Percentiles rank a stretch among this genome's conserved stretches.
Conservation (phyloP, 805 yeast genomes). For the Saturnispora besseyi region DNA sequence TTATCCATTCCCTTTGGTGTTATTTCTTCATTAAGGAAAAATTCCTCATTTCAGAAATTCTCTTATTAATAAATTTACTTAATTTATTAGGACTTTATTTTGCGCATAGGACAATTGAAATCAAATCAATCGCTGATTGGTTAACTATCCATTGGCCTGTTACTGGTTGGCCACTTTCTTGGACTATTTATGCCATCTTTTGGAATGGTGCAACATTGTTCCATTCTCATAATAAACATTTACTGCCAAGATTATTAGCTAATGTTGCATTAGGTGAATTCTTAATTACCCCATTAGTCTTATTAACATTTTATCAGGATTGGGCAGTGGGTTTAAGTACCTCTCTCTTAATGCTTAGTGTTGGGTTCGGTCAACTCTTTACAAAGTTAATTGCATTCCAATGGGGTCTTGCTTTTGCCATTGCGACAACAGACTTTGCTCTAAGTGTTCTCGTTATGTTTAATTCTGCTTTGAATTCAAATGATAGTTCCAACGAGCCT, state of each 20-base stretch:
- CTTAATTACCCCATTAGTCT: slow-evolving; percentile 51
- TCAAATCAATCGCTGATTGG: slow-evolving; percentile 45
- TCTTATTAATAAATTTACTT: slow-evolving; percentile 49
- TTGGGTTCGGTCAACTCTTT: slow-evolving; percentile 63
- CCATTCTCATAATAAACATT: slow-evolving; percentile 43
- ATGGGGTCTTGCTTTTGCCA: slow-evolving; percentile 75
- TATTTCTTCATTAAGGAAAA: slow-evolving; percentile 49
- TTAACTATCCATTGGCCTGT: slow-evolving; percentile 54
- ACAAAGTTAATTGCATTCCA: slow-evolving; percentile 67
- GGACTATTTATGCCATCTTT: slow-evolving; percentile 65
- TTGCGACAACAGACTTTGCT: slow-evolving; percentile 48
- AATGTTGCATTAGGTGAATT: slow-evolving; percentile 74
- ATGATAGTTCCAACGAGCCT: background rate
- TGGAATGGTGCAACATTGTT: slow-evolving; percentile 81
- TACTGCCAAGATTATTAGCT: slow-evolving; percentile 60
- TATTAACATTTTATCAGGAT: slow-evolving; percentile 54
- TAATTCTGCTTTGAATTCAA: slow-evolving; percentile 23
- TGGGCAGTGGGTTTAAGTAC: slow-evolving; percentile 60
- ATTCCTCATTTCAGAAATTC: slow-evolving; percentile 50
- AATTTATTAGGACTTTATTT: slow-evolving; percentile 49
- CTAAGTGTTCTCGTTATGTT: slow-evolving; percentile 40
- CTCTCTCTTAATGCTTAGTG: slow-evolving; percentile 49
- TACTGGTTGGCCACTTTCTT: slow-evolving; percentile 62
- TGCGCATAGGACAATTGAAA: slow-evolving; percentile 48
- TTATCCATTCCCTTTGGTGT: slow-evolving; percentile 55